Evolutionary conservation across 805 yeast species (phyloP).

Genomic region (Ogataea trehalophila): DNA sequence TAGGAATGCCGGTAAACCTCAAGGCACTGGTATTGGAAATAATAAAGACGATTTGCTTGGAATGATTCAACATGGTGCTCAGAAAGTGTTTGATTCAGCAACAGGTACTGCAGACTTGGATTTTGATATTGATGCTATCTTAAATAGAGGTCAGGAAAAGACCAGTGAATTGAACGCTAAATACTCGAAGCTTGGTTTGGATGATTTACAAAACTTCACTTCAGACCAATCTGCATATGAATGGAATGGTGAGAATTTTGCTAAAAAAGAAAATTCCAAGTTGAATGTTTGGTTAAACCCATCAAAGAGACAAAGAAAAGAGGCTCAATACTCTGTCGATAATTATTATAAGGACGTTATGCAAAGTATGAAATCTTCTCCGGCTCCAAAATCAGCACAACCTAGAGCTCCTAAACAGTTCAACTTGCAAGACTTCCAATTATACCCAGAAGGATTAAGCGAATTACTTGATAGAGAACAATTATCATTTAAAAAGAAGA

Average conservation of each 20-base stretch:
- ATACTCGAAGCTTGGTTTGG: slow-evolving; percentile 81
- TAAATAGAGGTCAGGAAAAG: slow-evolving; percentile 74
- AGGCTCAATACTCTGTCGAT: slow-evolving; percentile 73
- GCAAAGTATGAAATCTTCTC: slow-evolving; percentile 33
- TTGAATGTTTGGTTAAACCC: slow-evolving; percentile 67
- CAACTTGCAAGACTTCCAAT: slow-evolving; percentile 69
- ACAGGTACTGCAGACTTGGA: slow-evolving; percentile 30
- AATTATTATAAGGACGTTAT: slow-evolving; percentile 71
- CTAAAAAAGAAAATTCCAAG: slow-evolving; percentile 45
- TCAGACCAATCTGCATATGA: slow-evolving; percentile 84
- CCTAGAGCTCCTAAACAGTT: slow-evolving; percentile 62
- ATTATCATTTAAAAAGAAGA: slow-evolving; percentile 53
- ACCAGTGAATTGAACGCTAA: slow-evolving; percentile 76
- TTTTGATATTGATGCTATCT: slow-evolving; percentile 79
- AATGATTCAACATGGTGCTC: slow-evolving; percentile 98
- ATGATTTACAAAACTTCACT: slow-evolving; percentile 88
- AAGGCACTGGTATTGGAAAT: slow-evolving; percentile 43
- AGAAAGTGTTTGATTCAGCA: slow-evolving; percentile 64
- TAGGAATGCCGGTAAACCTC: slow-evolving; percentile 45
- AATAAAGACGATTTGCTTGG: slow-evolving; percentile 80
- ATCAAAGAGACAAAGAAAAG: slow-evolving; percentile 68
- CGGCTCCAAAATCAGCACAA: slow-evolving; percentile 32
- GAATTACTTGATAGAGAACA: slow-evolving; percentile 61
- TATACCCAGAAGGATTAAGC: slow-evolving; percentile 52
- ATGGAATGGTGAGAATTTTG: slow-evolving; percentile 91